Percentiles rank a stretch among this genome's conserved stretches.
These are phyloP conservation scores for Talaromyces wortmannii DNA, from an alignment of 495 filamentous ascomycete species.

Conservation along the genomic window DNA sequence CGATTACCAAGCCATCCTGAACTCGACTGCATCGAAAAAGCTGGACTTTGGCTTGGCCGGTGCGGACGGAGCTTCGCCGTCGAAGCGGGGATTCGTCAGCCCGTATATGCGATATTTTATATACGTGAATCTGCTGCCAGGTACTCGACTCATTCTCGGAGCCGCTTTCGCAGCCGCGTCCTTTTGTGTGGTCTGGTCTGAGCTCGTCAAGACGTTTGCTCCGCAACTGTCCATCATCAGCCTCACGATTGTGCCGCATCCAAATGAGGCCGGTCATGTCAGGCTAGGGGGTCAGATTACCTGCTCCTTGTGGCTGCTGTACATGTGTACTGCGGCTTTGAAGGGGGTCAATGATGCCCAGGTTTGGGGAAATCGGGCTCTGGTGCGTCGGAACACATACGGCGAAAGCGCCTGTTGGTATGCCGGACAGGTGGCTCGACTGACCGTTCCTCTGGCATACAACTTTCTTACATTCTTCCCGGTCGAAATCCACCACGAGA, in stretches of 20 bases:
- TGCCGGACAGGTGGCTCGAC: conserved; percentile 76
- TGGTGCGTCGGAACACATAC: conserved; percentile 86
- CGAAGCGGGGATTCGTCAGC: conserved; percentile 58
- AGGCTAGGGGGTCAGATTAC: conserved; percentile 79
- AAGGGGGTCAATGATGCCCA: conserved; percentile 82
- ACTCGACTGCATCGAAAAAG: conserved; percentile 72
- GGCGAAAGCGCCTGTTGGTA: conserved; percentile 94
- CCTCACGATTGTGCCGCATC: conserved; percentile 77
- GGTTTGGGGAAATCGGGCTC: conserved; percentile 87
- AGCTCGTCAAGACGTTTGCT: conserved; percentile 71
- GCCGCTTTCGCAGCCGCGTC: conserved; percentile 66
- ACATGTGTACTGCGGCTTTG: conserved; percentile 85
- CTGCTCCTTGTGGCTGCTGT: conserved; percentile 81
- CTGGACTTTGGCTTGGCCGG: conserved; percentile 56
- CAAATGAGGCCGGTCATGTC: conserved; percentile 57
- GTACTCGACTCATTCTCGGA: conserved; percentile 52
- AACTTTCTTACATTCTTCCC: conserved; percentile 91
- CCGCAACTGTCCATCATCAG: conserved; percentile 76
- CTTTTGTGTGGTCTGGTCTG: conserved; percentile 81
- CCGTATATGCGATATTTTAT: conserved; percentile 80
- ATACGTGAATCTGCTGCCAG: conserved; percentile 63
- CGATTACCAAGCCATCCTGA: conserved; percentile 72
- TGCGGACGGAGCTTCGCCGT: conserved; percentile 48
- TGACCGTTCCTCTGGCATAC: conserved; percentile 88
- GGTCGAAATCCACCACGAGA: conserved; percentile 53